Evolutionary conservation across 306 rosid species (phyloP).

Genomic region (Ochetophila trinervis): DNA sequence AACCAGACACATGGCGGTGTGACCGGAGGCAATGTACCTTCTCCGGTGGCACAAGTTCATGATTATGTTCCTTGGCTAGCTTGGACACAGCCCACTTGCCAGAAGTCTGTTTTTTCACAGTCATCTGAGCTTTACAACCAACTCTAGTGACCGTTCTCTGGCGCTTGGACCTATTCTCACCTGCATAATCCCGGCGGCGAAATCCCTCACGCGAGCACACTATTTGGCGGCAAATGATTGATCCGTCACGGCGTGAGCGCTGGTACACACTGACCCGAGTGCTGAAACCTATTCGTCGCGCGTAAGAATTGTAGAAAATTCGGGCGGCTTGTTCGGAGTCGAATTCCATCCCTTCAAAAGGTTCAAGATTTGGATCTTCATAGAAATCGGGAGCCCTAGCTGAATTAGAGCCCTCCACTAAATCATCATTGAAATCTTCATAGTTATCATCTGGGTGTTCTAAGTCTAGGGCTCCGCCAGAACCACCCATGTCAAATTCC

Average conservation of each 20-base stretch:
- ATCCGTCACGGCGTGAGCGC: constrained; percentile 39
- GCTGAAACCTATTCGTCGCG: constrained; percentile 34
- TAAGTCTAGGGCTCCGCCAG: constrained; percentile 19
- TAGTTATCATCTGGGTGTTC: constrained; percentile 17
- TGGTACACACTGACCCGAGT: constrained; percentile 42
- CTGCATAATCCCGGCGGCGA: constrained; percentile 21
- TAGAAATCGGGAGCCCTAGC: constrained; percentile 4
- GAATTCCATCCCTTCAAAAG: constrained; percentile 42
- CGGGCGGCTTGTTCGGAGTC: constrained; percentile 45
- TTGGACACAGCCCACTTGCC: constrained; percentile 38
- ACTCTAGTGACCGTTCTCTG: constrained; percentile 39
- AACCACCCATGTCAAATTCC: constrained; percentile 29
- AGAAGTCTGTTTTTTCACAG: constrained; percentile 36
- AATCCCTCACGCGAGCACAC: constrained; percentile 43
- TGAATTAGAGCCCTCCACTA: background rate
- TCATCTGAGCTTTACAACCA: constrained; percentile 43
- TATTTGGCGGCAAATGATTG: constrained; percentile 42
- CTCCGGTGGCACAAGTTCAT: constrained; percentile 34
- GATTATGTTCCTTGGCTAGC: constrained; percentile 38
- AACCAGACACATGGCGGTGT: constrained; percentile 39
- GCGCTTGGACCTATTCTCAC: constrained; percentile 35
- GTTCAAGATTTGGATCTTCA: constrained; percentile 36
- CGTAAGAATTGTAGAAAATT: constrained; percentile 42
- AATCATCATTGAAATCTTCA: constrained; percentile 16
- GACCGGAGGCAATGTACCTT: constrained; percentile 42